A percentile compares a stretch with the other conserved stretches of the same genome.
These are phyloP conservation scores for Aureobasidium namibiae DNA, from an alignment of 2,329 filamentous ascomycete genomes.

Conservation along the genomic window DNA sequence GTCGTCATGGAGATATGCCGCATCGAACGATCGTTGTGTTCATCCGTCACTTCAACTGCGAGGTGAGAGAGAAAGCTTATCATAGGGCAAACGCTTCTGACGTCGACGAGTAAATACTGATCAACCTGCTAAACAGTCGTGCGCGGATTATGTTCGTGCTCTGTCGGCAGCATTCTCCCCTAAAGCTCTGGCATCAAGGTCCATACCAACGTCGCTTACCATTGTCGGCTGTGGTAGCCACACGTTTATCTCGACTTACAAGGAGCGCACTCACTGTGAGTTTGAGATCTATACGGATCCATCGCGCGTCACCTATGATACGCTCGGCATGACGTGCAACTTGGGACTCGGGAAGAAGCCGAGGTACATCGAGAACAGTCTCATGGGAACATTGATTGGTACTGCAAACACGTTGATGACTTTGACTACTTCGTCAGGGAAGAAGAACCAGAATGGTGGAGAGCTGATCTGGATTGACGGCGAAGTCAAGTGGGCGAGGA, in stretches of 20 bases:
- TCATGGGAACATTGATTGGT: constrained; percentile 4
- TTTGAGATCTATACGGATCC: constrained; percentile 28
- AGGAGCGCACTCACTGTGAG: constrained; percentile 21
- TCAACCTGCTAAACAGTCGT: constrained; percentile 18
- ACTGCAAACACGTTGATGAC: constrained; percentile 18
- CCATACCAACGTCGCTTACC: constrained; percentile 21
- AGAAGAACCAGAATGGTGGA: constrained; percentile 28
- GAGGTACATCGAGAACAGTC: constrained; percentile 20
- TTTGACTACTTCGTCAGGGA: constrained; percentile 18
- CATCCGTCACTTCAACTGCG: constrained; percentile 34
- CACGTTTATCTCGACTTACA: constrained; percentile 24
- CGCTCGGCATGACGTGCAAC: constrained; percentile 24
- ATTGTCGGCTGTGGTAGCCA: constrained; percentile 29
- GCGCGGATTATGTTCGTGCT: constrained; percentile 27
- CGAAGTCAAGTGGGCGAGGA: constrained; percentile 25
- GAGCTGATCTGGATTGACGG: constrained; percentile 30
- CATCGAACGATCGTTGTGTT: constrained; percentile 27
- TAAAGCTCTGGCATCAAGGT: constrained; percentile 15
- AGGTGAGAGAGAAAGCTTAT: constrained; percentile 18
- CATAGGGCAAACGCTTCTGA: neutral
- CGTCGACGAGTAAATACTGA: neutral
- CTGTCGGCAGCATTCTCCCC: constrained; percentile 21
- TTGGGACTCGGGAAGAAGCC: constrained; percentile 21
- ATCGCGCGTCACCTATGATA: constrained; percentile 22
- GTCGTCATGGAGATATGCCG: neutral